Evolutionary conservation across 2,329 filamentous ascomycete species (phyloP).

Genomic region (Didymella segeticola): DNA sequence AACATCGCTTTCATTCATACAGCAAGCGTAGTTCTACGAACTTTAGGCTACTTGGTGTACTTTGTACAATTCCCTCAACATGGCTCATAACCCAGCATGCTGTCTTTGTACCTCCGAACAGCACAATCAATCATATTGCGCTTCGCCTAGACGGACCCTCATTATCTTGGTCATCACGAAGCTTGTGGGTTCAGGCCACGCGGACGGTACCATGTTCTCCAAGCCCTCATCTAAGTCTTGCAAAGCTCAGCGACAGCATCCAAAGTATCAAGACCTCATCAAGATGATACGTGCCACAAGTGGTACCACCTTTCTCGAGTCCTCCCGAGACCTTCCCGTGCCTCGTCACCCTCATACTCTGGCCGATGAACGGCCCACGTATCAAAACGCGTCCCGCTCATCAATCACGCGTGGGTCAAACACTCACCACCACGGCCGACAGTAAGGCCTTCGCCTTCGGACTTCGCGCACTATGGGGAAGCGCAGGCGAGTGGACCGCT

Average conservation of each 20-base stretch:
- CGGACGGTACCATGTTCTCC: background rate
- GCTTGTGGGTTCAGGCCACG: background rate
- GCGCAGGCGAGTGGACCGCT: conserved; percentile 4
- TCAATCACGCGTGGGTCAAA: background rate
- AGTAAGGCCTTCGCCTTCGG: background rate
- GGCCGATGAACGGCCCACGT: background rate
- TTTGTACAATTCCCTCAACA: no score
- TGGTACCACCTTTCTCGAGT: background rate
- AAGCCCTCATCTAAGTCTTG: background rate
- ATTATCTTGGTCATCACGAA: background rate
- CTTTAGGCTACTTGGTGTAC: no score
- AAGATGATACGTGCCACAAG: background rate
- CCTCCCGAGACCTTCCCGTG: background rate
- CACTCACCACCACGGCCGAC: background rate
- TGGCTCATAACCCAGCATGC: no score
- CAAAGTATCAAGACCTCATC: background rate
- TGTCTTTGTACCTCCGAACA: no score
- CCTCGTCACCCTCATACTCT: conserved; percentile 8
- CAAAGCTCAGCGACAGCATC: background rate
- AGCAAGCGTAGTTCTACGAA: no score
- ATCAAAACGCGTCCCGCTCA: background rate
- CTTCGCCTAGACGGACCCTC: background rate
- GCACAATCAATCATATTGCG: background rate
- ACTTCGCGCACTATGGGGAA: conserved; percentile 5
- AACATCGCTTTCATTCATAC: no score